phyloP scores from a whole-genome alignment of 306 rosid genomes.

The Prunus salicina region DNA sequence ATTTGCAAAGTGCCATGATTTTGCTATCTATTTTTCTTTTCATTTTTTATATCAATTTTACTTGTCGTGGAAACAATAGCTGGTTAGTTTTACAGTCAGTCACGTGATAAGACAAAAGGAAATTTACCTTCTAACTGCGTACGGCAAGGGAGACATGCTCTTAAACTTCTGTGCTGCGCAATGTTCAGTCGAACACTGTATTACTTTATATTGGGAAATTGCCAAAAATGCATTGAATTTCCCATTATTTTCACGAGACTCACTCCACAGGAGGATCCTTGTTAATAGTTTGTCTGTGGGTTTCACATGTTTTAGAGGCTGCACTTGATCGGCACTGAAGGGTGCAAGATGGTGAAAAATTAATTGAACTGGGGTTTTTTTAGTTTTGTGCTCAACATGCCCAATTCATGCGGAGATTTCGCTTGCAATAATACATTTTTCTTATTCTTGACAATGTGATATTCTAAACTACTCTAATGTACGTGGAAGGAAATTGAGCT shows the following conservation, averaged over 20 bases:
- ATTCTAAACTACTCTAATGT: too few relatives aligned
- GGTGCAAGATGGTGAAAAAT: conserved; percentile 27
- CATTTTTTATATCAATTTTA: too few relatives aligned
- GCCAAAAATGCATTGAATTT: not conserved
- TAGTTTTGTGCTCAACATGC: conserved; percentile 15
- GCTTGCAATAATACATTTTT: not conserved
- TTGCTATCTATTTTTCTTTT: not conserved
- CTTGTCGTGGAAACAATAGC: not conserved
- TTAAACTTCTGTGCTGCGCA: not conserved
- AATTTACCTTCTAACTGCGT: not conserved
- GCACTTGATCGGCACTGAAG: conserved; percentile 4
- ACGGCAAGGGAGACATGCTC: not conserved
- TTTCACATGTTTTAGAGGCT: conserved; percentile 17
- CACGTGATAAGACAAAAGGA: not conserved
- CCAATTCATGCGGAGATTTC: conserved; percentile 15
- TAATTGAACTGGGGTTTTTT: not conserved
- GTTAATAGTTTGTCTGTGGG: conserved; percentile 4
- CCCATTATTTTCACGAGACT: conserved; percentile 13
- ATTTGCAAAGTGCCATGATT: not conserved
- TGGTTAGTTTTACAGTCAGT: not conserved
- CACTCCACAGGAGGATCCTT: not conserved
- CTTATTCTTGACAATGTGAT: fast-evolving
- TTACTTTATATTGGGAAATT: not conserved
- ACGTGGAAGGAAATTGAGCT: fast-evolving
- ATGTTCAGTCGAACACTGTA: not conserved